phyloP scores from a whole-genome alignment of 2,329 filamentous ascomycete species.

The Exserohilum rostratum region DNA sequence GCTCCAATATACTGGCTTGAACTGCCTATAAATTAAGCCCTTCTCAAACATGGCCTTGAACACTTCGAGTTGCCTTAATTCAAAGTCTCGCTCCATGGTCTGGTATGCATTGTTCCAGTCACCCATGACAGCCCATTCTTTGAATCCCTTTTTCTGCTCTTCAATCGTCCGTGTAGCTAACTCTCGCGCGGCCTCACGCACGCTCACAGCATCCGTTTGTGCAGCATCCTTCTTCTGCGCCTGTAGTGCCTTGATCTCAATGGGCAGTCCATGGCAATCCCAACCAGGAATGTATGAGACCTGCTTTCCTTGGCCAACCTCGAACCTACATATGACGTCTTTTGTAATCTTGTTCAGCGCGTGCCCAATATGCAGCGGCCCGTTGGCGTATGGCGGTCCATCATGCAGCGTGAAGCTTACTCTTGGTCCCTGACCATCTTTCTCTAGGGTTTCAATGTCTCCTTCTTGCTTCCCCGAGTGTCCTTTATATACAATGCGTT shows the following conservation, averaged over 20 bases:
- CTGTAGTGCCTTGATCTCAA: conserved; percentile 92
- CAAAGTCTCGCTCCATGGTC: conserved; percentile 78
- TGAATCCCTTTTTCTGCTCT: conserved; percentile 75
- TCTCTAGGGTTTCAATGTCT: neutral
- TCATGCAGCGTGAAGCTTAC: conserved; percentile 84
- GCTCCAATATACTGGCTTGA: conserved; percentile 88
- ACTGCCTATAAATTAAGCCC: conserved; percentile 73
- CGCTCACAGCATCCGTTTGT: conserved; percentile 56
- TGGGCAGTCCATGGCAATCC: conserved; percentile 97
- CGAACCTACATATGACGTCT: conserved; percentile 84
- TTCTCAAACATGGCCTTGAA: conserved; percentile 77
- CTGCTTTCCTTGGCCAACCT: conserved; percentile 76
- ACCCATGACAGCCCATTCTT: conserved; percentile 76
- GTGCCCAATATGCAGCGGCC: conserved; percentile 87
- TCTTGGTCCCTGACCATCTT: conserved; percentile 24
- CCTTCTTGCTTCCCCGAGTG: conserved; percentile 7
- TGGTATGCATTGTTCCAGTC: conserved; percentile 79
- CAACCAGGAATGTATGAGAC: conserved; percentile 89
- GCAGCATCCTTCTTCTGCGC: conserved; percentile 50
- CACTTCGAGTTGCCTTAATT: conserved; percentile 74
- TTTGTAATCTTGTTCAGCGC: conserved; percentile 97
- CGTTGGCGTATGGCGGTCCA: conserved; percentile 96
- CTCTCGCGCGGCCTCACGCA: conserved; percentile 68
- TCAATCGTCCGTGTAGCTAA: conserved; percentile 72
- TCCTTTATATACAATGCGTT: conserved; percentile 51